These are phyloP conservation scores for Wallacemonas sp. DNA, from an alignment of 208 protist genomes.

Conservation along the genomic window DNA sequence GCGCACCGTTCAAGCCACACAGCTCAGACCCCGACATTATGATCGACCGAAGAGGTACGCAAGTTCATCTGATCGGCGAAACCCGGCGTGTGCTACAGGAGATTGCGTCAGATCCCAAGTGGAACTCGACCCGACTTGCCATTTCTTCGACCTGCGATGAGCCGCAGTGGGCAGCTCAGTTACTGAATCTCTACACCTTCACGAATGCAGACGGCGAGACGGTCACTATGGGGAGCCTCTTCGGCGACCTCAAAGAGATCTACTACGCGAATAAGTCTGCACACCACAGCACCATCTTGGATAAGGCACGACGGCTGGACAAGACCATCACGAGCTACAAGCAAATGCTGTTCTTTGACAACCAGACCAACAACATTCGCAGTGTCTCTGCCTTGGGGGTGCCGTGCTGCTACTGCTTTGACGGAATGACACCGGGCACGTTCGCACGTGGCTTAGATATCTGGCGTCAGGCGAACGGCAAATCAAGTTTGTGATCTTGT, in stretches of 20 bases:
- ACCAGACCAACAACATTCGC: constrained; percentile 79
- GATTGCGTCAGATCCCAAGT: constrained; percentile 45
- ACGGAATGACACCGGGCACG: constrained; percentile 65
- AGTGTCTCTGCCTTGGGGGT: constrained; percentile 77
- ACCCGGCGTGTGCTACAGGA: constrained; percentile 61
- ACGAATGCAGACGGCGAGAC: constrained; percentile 20
- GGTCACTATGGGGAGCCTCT: constrained; percentile 66
- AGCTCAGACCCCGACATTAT: constrained; percentile 35
- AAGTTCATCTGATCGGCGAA: constrained; percentile 80
- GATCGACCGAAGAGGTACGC: constrained; percentile 49
- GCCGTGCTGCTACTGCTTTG: constrained; percentile 66
- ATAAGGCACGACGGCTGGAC: constrained; percentile 36
- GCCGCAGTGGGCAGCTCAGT: constrained; percentile 79
- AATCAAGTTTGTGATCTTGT: neutral
- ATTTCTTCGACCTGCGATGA: constrained; percentile 87
- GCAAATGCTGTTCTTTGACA: constrained; percentile 92
- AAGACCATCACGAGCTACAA: constrained; percentile 52
- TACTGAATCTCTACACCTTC: constrained; percentile 66
- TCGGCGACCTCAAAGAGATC: constrained; percentile 72
- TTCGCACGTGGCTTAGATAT: constrained; percentile 69
- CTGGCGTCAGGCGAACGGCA: constrained; percentile 36
- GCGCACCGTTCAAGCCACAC: constrained; percentile 67
- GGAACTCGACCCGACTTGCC: constrained; percentile 57
- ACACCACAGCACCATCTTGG: constrained; percentile 61
- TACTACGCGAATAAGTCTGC: constrained; percentile 72